Evolutionary conservation across 1,284 basidiomycete genomes (phyloP).

Genomic region (Trichosporon inkin): DNA sequence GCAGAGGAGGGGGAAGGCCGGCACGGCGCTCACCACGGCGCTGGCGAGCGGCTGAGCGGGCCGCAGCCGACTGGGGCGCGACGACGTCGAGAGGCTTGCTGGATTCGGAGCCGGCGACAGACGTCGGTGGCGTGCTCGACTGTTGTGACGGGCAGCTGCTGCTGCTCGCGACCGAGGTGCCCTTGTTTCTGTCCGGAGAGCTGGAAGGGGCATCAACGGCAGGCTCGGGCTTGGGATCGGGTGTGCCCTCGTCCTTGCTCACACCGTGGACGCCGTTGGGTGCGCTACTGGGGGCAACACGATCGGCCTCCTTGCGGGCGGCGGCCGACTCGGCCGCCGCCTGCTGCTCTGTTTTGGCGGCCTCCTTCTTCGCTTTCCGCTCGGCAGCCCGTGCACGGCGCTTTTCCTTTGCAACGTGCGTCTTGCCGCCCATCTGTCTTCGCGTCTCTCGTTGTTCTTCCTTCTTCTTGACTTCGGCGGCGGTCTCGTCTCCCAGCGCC

Average conservation of each 20-base stretch:
- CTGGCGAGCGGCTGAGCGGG: neutral
- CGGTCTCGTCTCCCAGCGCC: constrained; percentile 11
- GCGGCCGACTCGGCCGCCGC: neutral
- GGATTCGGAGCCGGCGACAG: neutral
- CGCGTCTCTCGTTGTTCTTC: constrained; percentile 7
- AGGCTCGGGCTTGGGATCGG: neutral
- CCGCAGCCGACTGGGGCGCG: neutral
- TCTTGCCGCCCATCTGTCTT: constrained; percentile 5
- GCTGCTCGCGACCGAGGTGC: neutral
- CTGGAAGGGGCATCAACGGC: neutral
- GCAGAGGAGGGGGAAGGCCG: constrained; percentile 32
- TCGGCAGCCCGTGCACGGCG: constrained; percentile 4
- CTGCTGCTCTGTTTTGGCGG: neutral
- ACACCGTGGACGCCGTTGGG: neutral
- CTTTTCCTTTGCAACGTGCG: constrained; percentile 4
- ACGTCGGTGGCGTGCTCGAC: neutral
- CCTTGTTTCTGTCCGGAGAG: neutral
- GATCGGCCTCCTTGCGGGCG: no score
- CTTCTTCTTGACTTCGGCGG: constrained; percentile 11
- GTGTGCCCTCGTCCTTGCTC: no score
- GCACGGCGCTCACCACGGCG: constrained; percentile 13
- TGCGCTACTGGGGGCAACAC: no score
- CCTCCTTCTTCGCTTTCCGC: constrained; percentile 7
- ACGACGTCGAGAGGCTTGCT: neutral
- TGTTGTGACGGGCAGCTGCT: neutral